phyloP scores from a whole-genome alignment of 306 rosid genomes.

The Oemleria cerasiformis region DNA sequence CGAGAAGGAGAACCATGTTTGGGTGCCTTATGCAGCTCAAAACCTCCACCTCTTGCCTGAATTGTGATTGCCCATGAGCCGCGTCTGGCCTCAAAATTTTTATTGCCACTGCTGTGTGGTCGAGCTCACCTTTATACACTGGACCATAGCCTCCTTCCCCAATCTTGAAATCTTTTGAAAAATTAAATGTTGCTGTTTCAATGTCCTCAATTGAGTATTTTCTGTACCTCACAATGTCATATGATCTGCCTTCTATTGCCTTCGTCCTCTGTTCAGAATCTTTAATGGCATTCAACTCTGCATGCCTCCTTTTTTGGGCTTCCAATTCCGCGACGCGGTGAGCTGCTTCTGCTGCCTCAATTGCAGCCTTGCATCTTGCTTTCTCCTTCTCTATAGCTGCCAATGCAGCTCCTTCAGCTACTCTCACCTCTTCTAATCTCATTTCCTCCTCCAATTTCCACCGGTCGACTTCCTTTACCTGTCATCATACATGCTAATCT shows the following conservation, averaged over 20 bases:
- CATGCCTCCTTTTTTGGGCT: conserved; percentile 48
- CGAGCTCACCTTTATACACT: conserved; percentile 60
- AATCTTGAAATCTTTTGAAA: conserved; percentile 44
- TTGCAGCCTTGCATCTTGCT: conserved; percentile 51
- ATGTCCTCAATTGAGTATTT: conserved; percentile 64
- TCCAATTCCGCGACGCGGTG: conserved; percentile 53
- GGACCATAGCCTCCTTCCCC: conserved; percentile 98
- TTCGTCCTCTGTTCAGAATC: conserved; percentile 43
- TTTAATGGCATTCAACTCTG: conserved; percentile 37
- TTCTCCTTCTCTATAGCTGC: conserved; percentile 62
- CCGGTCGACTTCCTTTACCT: conserved; percentile 64
- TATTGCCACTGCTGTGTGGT: conserved; percentile 76
- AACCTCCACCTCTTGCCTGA: conserved; percentile 84
- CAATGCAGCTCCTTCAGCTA: conserved; percentile 56
- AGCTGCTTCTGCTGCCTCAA: conserved; percentile 68
- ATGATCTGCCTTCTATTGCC: neutral
- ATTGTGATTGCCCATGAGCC: conserved; percentile 76
- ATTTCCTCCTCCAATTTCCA: conserved; percentile 71
- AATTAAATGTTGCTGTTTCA: conserved; percentile 57
- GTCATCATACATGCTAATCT: neutral
- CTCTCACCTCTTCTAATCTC: conserved; percentile 45
- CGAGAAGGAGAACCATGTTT: conserved; percentile 89
- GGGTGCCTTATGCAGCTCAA: conserved; percentile 83
- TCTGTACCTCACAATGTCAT: conserved; percentile 49
- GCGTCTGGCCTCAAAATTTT: conserved; percentile 84